Evolutionary conservation across 305 asterid species (phyloP), one percentile per base, ranked within the genome.

Genomic region (Petunia hybrid): DNA sequence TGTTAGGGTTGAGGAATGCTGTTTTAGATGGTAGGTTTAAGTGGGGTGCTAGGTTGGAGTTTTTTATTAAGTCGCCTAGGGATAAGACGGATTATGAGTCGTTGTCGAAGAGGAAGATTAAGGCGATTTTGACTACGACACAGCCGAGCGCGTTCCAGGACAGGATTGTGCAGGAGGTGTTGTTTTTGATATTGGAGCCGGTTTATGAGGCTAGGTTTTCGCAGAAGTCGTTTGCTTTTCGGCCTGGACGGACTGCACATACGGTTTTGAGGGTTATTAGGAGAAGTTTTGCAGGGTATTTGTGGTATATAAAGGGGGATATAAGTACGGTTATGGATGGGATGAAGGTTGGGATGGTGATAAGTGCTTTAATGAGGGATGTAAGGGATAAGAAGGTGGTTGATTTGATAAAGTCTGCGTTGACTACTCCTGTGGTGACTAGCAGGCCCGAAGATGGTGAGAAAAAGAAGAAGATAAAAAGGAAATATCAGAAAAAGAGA

Each of bases 271-370:
- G 98, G 89, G 94, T 91, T 75, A 91, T 95, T 59, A 88, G 99
- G 78, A 92, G 99, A 92, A 94, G 91, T 81, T 95, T 94, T 89
- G 99, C 97, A 0, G 99, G 99, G 77, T 95, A 95, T 75, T 85
- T 95, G 87, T 95, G 99, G 99, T 95, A 95, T 85, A 85, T 94
- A 57, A 95, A 92, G 86, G 98, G 99, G 1, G 97, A 95, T 87
- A 84, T 95, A 90, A 94, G 99, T 85, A 86, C 92, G 4, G 82
- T 95, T 46, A 87, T 95, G 85, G 99, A 95, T 22, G 97, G 98
- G 51, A 87, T 95, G 98, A 92, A 94, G 87, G 92, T 92, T 80
- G 99, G 97, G 76, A 90, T 91, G 88, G 93, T 95, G 67, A 90
- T 95, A 45, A 85, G 91, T 68, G 97, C 98, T 82, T 65, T 95